These are phyloP conservation scores for Starmerella stigmatis DNA, from an alignment of 805 yeast species.

Conservation along the genomic window DNA sequence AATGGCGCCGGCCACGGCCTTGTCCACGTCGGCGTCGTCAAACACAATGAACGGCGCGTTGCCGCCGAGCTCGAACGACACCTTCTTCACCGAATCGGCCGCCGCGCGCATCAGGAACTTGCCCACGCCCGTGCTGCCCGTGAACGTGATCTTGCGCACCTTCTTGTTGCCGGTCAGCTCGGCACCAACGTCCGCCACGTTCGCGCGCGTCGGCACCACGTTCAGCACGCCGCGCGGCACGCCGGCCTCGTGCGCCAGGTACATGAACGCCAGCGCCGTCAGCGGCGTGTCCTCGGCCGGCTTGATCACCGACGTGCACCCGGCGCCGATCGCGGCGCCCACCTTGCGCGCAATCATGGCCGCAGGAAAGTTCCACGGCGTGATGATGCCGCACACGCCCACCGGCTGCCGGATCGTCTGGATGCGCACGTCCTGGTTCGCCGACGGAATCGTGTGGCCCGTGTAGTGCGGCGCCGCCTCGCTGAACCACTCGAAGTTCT, in stretches of 20 bases:
- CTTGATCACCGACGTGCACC: slow-evolving; percentile 65
- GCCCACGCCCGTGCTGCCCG: slow-evolving; percentile 71
- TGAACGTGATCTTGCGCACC: slow-evolving; percentile 61
- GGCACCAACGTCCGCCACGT: slow-evolving; percentile 39
- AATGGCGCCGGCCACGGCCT: slow-evolving; percentile 56
- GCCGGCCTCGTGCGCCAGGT: slow-evolving; percentile 55
- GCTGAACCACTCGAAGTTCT: slow-evolving; percentile 83
- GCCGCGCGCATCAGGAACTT: slow-evolving; percentile 54
- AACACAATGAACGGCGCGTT: slow-evolving; percentile 71
- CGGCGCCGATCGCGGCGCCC: slow-evolving; percentile 71
- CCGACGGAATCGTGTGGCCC: slow-evolving; percentile 58
- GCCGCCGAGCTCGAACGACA: slow-evolving; percentile 69
- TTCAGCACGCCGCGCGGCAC: slow-evolving; percentile 61
- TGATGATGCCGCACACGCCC: slow-evolving; percentile 68
- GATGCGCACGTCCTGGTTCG: slow-evolving; percentile 39
- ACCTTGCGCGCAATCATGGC: slow-evolving; percentile 68
- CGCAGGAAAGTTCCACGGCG: slow-evolving; percentile 80
- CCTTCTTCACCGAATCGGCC: slow-evolving; percentile 51
- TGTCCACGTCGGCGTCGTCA: slow-evolving; percentile 58
- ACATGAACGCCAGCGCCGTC: slow-evolving; percentile 57
- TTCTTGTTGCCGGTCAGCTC: slow-evolving; percentile 45
- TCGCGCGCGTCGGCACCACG: slow-evolving; percentile 39
- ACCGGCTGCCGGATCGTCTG: slow-evolving; percentile 60
- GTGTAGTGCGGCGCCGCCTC: slow-evolving; percentile 59
- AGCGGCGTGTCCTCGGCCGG: slow-evolving; percentile 72